Evolutionary conservation across 163 green algal genomes (phyloP).

Genomic region (Chlorella variabilis): DNA sequence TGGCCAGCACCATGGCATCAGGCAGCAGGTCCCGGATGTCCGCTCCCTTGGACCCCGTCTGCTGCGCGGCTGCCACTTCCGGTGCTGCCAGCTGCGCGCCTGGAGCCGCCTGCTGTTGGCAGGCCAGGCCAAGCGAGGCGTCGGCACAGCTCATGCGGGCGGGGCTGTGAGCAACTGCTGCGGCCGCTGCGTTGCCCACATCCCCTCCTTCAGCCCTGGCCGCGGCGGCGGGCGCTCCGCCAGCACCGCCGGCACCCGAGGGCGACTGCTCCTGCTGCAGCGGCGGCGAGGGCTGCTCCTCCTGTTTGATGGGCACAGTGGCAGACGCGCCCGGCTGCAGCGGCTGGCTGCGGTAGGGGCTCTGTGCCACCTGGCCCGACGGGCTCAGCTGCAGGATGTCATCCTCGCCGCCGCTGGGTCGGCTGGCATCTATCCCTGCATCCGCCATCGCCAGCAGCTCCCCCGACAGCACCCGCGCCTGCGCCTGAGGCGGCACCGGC

Average conservation of each 20-base stretch:
- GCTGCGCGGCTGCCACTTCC: background rate
- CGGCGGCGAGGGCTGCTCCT: background rate
- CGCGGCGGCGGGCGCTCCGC: background rate
- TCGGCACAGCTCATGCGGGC: slow-evolving; percentile 25
- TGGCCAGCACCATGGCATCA: background rate
- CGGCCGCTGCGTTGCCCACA: background rate
- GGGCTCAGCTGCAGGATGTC: slow-evolving; percentile 16
- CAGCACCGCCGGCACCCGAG: background rate
- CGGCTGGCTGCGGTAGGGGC: slow-evolving; percentile 2
- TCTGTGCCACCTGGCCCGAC: slow-evolving; percentile 24
- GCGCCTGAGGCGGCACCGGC: background rate
- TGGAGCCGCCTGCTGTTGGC: background rate
- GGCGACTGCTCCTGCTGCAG: background rate
- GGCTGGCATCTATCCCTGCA: background rate
- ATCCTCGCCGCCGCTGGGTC: background rate
- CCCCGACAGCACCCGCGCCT: background rate
- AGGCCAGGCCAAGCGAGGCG: background rate
- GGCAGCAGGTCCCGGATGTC: slow-evolving; percentile 5
- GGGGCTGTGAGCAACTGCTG: background rate
- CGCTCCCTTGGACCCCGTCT: background rate
- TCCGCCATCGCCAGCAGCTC: slow-evolving; percentile 6
- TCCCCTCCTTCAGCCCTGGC: background rate
- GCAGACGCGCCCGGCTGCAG: background rate
- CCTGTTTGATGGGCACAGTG: slow-evolving; percentile 13
- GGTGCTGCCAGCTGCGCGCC: slow-evolving; percentile 16